Evolutionary conservation across 2,329 filamentous ascomycete genomes (phyloP).

Genomic region (Aspergillus caelatus): DNA sequence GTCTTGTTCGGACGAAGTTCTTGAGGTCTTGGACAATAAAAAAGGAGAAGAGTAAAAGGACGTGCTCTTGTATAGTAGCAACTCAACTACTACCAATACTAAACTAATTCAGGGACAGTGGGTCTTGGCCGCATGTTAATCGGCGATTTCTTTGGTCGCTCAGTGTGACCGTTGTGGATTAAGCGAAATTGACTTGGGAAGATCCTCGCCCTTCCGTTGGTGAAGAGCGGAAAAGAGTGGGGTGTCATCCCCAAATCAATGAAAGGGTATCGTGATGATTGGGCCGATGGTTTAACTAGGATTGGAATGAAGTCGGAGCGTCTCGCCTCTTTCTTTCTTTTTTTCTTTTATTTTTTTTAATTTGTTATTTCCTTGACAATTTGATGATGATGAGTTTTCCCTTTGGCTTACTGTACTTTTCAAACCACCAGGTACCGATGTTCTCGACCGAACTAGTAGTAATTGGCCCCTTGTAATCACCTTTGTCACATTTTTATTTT

Average conservation of each 20-base stretch:
- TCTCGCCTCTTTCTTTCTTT: background rate
- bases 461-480: background rate
- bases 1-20: background rate
- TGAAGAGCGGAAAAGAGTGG: slow-evolving; percentile 17
- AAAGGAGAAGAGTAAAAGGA: background rate
- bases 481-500: slow-evolving; percentile 10
- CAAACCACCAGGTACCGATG: background rate
- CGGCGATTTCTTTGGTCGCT: slow-evolving; percentile 22
- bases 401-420: slow-evolving; percentile 1
- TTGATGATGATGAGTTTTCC: background rate
- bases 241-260: slow-evolving; percentile 23
- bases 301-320: slow-evolving; percentile 10
- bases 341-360: slow-evolving; percentile 5
- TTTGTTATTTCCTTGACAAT: background rate
- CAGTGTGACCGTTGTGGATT: slow-evolving; percentile 26
- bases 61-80: slow-evolving; percentile 7
- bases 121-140: slow-evolving; percentile 18
- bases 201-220: slow-evolving; percentile 31
- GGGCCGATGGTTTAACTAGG: background rate
- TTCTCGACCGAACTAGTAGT: no score
- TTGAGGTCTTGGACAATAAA: background rate
- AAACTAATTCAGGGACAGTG: slow-evolving; percentile 19
- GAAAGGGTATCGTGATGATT: slow-evolving; percentile 10
- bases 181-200: slow-evolving; percentile 37
- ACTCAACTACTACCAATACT: slow-evolving; percentile 8